Evolutionary conservation across 2,329 filamentous ascomycete genomes (phyloP).

Genomic region (Aspergillus pseudoterreus): DNA sequence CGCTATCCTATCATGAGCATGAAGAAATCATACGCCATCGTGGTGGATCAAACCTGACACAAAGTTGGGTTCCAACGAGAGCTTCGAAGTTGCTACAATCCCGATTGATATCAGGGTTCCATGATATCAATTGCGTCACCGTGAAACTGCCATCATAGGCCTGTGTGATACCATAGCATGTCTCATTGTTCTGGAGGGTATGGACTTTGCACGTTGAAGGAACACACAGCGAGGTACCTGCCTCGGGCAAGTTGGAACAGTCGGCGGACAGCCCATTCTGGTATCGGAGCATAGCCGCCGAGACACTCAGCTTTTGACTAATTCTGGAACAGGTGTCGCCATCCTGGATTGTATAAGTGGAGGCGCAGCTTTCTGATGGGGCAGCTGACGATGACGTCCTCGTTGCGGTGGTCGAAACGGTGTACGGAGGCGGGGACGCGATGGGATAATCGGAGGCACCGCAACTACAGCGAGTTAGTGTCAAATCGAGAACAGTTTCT

Average conservation of each 20-base stretch:
- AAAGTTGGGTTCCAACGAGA: conserved; percentile 1
- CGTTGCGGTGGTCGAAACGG: conserved; percentile 2
- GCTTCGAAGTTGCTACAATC: conserved; percentile 3
- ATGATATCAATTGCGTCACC: conserved; percentile 9
- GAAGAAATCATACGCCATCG: neutral
- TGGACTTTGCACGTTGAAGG: conserved; percentile 1
- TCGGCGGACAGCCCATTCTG: conserved; percentile 3
- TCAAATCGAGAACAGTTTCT: neutral
- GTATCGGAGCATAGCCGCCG: neutral
- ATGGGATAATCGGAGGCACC: conserved; percentile 6
- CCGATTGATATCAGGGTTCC: conserved; percentile 13
- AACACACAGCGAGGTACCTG: conserved; percentile 1
- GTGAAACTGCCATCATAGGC: conserved; percentile 6
- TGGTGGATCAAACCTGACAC: conserved; percentile 4
- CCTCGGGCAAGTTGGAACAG: conserved; percentile 6
- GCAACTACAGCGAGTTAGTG: conserved; percentile 6
- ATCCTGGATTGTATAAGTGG: conserved; percentile 1
- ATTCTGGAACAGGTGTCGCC: conserved; percentile 2
- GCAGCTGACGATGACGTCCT: neutral
- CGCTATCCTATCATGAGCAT: neutral
- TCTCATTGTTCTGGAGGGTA: conserved; percentile 8
- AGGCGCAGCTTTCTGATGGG: neutral
- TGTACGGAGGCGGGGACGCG: conserved; percentile 7
- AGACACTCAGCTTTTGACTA: conserved; percentile 2
- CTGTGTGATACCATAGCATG: conserved; percentile 8